Conservation (phyloP, 305 asterid genomes). For the Rubia tinctorum region DNA sequence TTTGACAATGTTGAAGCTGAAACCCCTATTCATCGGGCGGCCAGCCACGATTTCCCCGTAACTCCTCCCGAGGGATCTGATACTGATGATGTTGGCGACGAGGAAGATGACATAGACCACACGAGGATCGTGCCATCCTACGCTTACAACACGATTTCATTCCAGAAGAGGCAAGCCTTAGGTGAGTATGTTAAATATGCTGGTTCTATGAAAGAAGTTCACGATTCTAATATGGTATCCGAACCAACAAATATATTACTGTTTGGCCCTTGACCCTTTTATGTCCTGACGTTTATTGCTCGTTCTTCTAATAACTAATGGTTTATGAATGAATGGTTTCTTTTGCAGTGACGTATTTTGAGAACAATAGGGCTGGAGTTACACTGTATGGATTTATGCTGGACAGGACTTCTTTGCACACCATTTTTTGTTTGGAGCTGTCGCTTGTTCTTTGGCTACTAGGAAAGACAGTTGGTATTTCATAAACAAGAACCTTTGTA, state of each 20-base stretch:
- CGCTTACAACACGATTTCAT: slow-evolving; percentile 74
- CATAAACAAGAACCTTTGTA: slow-evolving; percentile 20
- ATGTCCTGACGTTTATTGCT: too few relatives aligned
- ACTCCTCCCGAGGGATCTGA: slow-evolving; percentile 39
- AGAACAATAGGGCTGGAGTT: slow-evolving; percentile 82
- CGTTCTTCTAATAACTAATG: not conserved
- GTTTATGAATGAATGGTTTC: not conserved
- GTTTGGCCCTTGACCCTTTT: too few relatives aligned
- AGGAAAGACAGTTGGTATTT: slow-evolving; percentile 72
- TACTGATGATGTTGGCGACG: slow-evolving; percentile 74
- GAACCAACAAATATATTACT: too few relatives aligned
- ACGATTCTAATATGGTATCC: too few relatives aligned
- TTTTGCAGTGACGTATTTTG: slow-evolving; percentile 66
- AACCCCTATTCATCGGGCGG: slow-evolving; percentile 35
- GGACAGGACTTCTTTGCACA: slow-evolving; percentile 70
- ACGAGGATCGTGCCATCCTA: slow-evolving; percentile 58
- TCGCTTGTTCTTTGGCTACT: slow-evolving; percentile 83
- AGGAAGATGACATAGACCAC: slow-evolving; percentile 87
- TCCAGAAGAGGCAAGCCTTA: slow-evolving; percentile 89
- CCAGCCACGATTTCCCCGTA: slow-evolving; percentile 28
- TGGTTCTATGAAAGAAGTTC: not conserved
- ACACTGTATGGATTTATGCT: slow-evolving; percentile 83
- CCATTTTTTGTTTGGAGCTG: slow-evolving; percentile 69
- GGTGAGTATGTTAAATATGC: slow-evolving; percentile 36
- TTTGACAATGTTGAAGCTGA: slow-evolving; percentile 55